These are phyloP conservation scores for Cunninghamia lanceolata DNA, from an alignment of 75 land plant species.

Conservation along the genomic window DNA sequence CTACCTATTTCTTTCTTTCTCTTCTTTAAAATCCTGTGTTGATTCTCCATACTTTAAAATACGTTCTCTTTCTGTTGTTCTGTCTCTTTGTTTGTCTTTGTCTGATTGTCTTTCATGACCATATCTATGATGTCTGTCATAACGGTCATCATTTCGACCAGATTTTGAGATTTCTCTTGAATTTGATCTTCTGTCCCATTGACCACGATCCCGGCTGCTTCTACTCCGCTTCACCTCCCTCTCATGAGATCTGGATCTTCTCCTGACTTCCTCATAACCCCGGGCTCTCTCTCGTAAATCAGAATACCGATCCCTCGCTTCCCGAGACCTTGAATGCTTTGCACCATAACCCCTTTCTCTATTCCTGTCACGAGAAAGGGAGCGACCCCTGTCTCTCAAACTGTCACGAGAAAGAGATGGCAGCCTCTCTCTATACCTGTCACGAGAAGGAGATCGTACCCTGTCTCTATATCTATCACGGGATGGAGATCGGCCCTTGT, in stretches of 20 bases:
- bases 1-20: conserved; percentile 28
- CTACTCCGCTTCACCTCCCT: conserved; percentile 8
- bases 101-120: conserved; percentile 4
- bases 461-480: conserved; percentile 10
- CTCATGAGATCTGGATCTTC: conserved; percentile 16
- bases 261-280: background rate
- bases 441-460: conserved; percentile 5
- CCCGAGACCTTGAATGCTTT: background rate
- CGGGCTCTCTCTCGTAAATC: background rate
- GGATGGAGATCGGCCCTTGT: conserved; percentile 5
- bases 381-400: conserved; percentile 16
- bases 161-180: conserved; percentile 2
- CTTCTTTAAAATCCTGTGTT: conserved; percentile 2
- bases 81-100: background rate
- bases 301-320: conserved; percentile 8
- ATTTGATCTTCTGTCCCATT: background rate
- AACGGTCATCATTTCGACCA: conserved; percentile 3
- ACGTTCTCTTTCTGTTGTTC: background rate
- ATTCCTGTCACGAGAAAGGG: conserved; percentile 14
- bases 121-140: conserved; percentile 7
- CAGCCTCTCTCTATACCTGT: conserved; percentile 9
- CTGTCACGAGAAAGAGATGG: conserved; percentile 2
- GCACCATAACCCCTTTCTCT: conserved; percentile 8
- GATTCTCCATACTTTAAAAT: background rate
- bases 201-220: conserved; percentile 7